Conservation (phyloP, 495 filamentous ascomycete genomes). For the Lophiotrema nucula region DNA sequence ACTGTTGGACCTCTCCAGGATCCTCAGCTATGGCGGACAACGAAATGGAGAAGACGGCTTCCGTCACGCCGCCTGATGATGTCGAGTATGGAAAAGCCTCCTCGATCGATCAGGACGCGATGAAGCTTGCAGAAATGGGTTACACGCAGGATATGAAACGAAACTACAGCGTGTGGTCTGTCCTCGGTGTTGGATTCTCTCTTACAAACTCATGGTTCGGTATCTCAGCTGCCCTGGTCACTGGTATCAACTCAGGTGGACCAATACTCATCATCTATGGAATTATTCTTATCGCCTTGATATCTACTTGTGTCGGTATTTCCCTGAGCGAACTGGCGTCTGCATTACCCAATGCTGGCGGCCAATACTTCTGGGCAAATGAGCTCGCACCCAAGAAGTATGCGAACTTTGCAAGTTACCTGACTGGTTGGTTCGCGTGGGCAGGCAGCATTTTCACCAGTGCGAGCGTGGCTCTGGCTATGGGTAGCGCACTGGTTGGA, state of each 20-base stretch:
- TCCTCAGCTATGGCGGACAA: constrained; percentile 10
- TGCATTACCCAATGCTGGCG: constrained; percentile 61
- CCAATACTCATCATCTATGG: constrained; percentile 62
- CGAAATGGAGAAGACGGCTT: neutral
- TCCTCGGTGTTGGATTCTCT: constrained; percentile 61
- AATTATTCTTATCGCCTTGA: constrained; percentile 54
- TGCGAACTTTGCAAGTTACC: constrained; percentile 53
- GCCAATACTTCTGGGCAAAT: constrained; percentile 64
- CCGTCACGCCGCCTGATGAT: neutral
- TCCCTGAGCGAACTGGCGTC: constrained; percentile 58
- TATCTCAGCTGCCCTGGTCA: constrained; percentile 57
- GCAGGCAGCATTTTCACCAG: constrained; percentile 58
- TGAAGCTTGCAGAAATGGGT: constrained; percentile 52
- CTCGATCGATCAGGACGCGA: constrained; percentile 32
- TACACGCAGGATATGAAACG: constrained; percentile 59
- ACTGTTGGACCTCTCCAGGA: neutral
- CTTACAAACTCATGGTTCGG: constrained; percentile 67
- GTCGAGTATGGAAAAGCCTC: constrained; percentile 6
- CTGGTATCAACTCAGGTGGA: constrained; percentile 61
- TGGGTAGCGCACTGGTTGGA: constrained; percentile 53
- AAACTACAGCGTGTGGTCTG: constrained; percentile 57
- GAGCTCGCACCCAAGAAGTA: constrained; percentile 56
- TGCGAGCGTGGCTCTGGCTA: constrained; percentile 56
- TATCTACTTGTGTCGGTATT: constrained; percentile 56
- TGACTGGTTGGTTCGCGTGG: constrained; percentile 60